A percentile compares a stretch with the other conserved stretches of the same genome.
These are phyloP conservation scores for Conringia planisiliqua DNA, from an alignment of 345 rosid genomes.

Conservation along the genomic window DNA sequence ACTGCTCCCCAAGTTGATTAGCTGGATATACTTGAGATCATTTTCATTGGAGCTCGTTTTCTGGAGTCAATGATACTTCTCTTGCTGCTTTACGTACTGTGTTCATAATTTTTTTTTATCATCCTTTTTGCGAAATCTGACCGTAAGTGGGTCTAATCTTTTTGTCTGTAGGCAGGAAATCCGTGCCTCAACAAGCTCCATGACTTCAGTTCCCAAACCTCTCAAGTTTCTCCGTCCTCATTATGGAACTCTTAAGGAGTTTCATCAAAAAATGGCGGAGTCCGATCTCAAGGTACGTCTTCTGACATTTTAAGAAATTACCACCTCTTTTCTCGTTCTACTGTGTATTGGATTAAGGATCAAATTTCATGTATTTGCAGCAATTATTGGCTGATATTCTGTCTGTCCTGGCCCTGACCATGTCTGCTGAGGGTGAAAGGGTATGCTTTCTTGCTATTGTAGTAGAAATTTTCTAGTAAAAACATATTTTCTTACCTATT, in stretches of 20 bases:
- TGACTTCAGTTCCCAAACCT: constrained; percentile 98
- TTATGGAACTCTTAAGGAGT: constrained; percentile 79
- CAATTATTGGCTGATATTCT: constrained; percentile 80
- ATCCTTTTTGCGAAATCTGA: not conserved
- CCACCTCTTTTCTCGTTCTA: not conserved
- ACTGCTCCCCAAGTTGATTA: not conserved
- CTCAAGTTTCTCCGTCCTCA: constrained; percentile 96
- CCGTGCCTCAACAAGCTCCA: constrained; percentile 86
- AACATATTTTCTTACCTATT: not conserved
- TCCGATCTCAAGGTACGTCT: constrained; percentile 64
- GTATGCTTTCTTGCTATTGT: constrained; percentile 38
- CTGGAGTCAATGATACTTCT: not conserved
- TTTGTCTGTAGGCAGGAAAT: constrained; percentile 70
- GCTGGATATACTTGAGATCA: not conserved
- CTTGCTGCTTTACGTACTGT: not conserved
- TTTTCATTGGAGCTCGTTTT: not conserved
- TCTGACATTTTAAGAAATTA: constrained; percentile 1
- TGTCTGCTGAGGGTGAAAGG: constrained; percentile 97
- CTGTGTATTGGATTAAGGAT: constrained; percentile 13
- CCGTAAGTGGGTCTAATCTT: not conserved
- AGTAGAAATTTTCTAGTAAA: not conserved
- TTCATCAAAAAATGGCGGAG: constrained; percentile 59
- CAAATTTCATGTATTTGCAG: constrained; percentile 44
- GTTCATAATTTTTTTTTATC: not conserved
- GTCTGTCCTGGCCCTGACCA: constrained; percentile 87